phyloP scores from a whole-genome alignment of 108 stramenopile species.

The Cyclotella choctawhatcheeana region DNA sequence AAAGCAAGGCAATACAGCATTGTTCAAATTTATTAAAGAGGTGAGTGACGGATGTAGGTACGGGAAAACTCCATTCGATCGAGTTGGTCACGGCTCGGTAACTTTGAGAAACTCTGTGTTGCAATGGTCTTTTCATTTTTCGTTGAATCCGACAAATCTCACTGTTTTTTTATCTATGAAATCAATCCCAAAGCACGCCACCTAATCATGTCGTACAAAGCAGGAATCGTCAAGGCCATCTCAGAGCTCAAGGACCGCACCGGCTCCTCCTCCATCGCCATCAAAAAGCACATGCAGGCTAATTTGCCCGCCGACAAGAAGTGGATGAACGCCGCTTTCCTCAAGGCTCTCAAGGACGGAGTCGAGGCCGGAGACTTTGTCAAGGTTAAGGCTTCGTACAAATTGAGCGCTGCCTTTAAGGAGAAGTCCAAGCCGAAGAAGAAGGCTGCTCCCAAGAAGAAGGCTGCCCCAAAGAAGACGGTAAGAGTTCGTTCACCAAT shows the following conservation, averaged over 20 bases:
- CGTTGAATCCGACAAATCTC: no score
- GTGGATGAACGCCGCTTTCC: slow-evolving; percentile 8
- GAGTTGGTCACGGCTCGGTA: no score
- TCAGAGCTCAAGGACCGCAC: slow-evolving; percentile 6
- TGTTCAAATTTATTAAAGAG: no score
- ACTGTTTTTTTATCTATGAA: no score
- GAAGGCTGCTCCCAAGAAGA: slow-evolving; percentile 6
- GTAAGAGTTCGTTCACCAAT: no score
- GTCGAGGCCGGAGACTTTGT: background rate
- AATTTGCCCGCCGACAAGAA: slow-evolving; percentile 10
- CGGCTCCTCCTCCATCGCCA: slow-evolving; percentile 5
- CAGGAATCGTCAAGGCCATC: slow-evolving; percentile 15
- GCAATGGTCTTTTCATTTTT: no score
- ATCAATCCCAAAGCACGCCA: no score
- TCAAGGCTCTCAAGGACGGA: slow-evolving; percentile 12
- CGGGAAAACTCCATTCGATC: no score
- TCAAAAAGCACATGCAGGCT: slow-evolving; percentile 17
- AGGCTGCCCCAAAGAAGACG: slow-evolving; percentile 1
- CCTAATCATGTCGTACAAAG: slow-evolving; percentile 13
- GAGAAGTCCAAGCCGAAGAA: background rate
- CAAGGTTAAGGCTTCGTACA: slow-evolving; percentile 2
- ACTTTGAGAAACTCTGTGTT: no score
- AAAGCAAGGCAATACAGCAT: no score
- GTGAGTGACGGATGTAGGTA: no score
- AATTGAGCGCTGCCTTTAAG: slow-evolving; percentile 2